phyloP scores from a whole-genome alignment of 257 asterid species.

The Phtheirospermum japonicum region DNA sequence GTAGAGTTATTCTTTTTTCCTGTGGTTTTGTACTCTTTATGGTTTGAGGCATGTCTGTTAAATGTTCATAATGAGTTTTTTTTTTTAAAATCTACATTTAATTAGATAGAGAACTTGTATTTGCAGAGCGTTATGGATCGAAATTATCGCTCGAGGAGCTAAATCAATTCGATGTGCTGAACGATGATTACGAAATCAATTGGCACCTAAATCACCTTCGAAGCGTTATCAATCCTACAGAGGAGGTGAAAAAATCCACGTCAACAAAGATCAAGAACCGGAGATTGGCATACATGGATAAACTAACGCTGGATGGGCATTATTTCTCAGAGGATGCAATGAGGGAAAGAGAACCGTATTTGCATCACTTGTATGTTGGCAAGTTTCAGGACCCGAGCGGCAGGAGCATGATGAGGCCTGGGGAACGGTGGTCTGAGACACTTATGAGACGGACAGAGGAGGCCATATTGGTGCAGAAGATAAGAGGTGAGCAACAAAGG shows the following conservation, averaged over 20 bases:
- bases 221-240: conserved; percentile 64
- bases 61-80: neutral
- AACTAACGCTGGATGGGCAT: conserved; percentile 52
- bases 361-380: conserved; percentile 91
- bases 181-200: conserved; percentile 76
- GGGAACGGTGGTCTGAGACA: conserved; percentile 96
- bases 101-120: no score
- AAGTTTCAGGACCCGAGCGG: conserved; percentile 88
- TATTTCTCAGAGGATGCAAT: conserved; percentile 95
- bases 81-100: neutral
- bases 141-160: conserved; percentile 65
- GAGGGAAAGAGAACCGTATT: conserved; percentile 96
- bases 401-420: conserved; percentile 94
- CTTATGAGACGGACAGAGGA: conserved; percentile 83
- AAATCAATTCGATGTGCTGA: conserved; percentile 57
- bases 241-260: conserved; percentile 62
- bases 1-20: neutral
- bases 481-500: conserved; percentile 82
- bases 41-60: neutral
- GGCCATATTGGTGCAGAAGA: conserved; percentile 72
- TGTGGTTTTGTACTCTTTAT: neutral
- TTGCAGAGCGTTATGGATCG: conserved; percentile 82
- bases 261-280: conserved; percentile 74
- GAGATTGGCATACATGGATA: conserved; percentile 84
- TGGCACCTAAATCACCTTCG: conserved; percentile 82